Percentiles rank a stretch among this genome's conserved stretches.
Conservation (phyloP, 495 filamentous ascomycete species). For the Trichoderma parareesei region DNA sequence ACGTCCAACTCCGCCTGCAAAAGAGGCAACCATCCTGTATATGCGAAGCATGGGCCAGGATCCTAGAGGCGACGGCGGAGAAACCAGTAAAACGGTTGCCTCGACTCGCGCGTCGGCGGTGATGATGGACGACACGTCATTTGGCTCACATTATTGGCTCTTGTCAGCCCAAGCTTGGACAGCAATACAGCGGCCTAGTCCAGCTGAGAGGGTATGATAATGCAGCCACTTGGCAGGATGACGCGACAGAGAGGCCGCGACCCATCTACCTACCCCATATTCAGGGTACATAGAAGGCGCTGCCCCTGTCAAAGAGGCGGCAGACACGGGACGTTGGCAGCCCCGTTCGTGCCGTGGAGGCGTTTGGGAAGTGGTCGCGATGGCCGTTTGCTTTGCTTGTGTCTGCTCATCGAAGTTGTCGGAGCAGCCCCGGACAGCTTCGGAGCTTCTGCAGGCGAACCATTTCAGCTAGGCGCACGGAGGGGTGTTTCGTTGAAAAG, state of each 20-base stretch:
- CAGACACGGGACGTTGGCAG: not conserved
- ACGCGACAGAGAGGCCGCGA: not conserved
- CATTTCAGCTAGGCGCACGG: not conserved
- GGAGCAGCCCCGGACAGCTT: not conserved
- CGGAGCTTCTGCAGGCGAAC: not conserved
- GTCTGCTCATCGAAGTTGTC: not conserved
- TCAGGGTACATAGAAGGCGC: not conserved
- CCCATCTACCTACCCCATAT: not conserved
- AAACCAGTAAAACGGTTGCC: not conserved
- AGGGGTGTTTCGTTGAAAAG: not conserved
- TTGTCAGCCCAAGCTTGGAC: not conserved
- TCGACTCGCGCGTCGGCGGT: not conserved
- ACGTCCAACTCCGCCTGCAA: not conserved
- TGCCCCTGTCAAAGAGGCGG: not conserved
- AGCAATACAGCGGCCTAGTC: not conserved
- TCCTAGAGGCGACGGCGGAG: not conserved
- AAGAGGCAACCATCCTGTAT: not conserved
- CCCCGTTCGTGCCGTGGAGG: not conserved
- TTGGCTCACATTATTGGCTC: slow-evolving; percentile 1
- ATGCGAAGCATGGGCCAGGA: not conserved
- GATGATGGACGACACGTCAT: not conserved
- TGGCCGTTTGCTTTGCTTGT: not conserved
- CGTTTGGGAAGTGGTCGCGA: not conserved
- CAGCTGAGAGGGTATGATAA: not conserved
- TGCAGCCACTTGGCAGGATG: not conserved